Base-by-base conservation (phyloP, 2,329 filamentous ascomycete species). In the Tolypocladium pustulatum region DNA sequence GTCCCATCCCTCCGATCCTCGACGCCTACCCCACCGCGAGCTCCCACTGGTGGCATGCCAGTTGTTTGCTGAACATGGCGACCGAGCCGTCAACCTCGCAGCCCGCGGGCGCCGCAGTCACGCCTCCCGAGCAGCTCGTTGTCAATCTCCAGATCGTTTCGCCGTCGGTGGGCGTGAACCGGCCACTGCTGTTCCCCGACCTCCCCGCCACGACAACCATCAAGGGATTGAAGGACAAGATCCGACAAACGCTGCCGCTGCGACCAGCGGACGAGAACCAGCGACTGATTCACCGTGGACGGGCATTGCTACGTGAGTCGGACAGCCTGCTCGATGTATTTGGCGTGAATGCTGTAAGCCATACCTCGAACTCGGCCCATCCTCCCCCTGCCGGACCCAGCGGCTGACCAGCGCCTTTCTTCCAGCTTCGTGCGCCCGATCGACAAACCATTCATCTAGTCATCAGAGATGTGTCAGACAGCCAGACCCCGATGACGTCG, bases 71-170 rank as follows among this genome's bases (percentile, higher is more conserved):
- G 64, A 68, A 59, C 56, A 79, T 79, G 76, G 70, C 75, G 66
- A 75, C 74, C 59, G 70, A 70, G 59, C 64, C 68, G 58, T 60
- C 68, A 55, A 64, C 67, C 49, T 58, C 68, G 57, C 66, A 63
- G 58, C 60, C 68, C 53, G 66, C 66, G 57, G 61, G 62, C 41
- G 60, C 66, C 54, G 58, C 55, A 41, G 32, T 58, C 65, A 63
- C 61, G 58, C 63, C 67, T 40, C 62, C 65, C 38, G 68, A 72
- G 20, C 65, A 70, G 62, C 72, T 74, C 57, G 72, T 72, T 40
- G 78, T 85, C 68, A 83, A 79, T 59, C 74, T 87, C 56, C 78
- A 83, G 61, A 73, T 87, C 60, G 67, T 86, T 46, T 86, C 83
- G 60, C 83, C 83, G 4, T 85, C 82, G 17, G 71, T 77, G 55